phyloP scores from a whole-genome alignment of 208 protist genomes.

The Entamoeba moshkovskii region DNA sequence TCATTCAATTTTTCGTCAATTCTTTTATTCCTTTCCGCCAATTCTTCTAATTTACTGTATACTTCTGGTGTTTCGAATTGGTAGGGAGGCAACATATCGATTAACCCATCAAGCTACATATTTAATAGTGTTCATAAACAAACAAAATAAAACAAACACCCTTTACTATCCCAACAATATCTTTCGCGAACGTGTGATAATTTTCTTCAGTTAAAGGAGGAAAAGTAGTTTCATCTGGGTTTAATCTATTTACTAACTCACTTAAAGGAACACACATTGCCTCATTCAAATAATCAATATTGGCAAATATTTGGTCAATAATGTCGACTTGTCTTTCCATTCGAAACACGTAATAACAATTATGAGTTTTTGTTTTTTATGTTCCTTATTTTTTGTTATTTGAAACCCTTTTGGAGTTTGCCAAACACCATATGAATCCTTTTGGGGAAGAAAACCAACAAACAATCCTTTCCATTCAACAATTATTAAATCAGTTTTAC shows the following conservation, averaged over 20 bases:
- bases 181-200: not conserved
- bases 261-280: not conserved
- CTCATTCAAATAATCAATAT: not conserved
- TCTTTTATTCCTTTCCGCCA: not conserved
- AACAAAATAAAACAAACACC: not conserved
- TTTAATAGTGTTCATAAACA: not conserved
- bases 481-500: too few species aligned
- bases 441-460: not conserved
- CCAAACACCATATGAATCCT: too few species aligned
- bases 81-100: not conserved
- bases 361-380: not conserved
- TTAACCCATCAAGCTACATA: not conserved
- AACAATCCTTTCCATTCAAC: too few species aligned
- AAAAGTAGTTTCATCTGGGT: not conserved
- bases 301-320: not conserved
- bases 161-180: not conserved
- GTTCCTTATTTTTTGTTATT: not conserved
- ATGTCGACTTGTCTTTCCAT: not conserved
- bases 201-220: not conserved
- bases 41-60: not conserved
- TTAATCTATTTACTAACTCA: not conserved
- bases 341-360: too few species aligned
- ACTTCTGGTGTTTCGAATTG: not conserved
- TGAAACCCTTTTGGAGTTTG: too few species aligned
- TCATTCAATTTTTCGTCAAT: not conserved